Percentiles rank a stretch among this genome's conserved stretches.
Conservation (phyloP, 1,284 basidiomycete genomes). For the Ustilago xerochloae region DNA sequence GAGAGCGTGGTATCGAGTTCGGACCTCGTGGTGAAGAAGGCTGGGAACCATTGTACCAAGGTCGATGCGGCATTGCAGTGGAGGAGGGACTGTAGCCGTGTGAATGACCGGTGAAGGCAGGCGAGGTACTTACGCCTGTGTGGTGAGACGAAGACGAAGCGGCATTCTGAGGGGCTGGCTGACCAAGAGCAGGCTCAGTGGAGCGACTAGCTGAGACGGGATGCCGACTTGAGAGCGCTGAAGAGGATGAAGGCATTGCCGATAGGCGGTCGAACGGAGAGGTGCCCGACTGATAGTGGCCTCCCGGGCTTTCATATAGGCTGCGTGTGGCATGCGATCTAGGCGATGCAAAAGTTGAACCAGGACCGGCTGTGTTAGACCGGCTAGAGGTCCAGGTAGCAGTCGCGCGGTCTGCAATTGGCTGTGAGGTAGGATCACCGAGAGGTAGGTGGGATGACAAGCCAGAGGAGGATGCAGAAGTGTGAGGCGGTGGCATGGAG, state of each 20-base stretch:
- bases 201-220: constrained; percentile 32
- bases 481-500: constrained; percentile 18
- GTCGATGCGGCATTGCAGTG: constrained; percentile 18
- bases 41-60: constrained; percentile 32
- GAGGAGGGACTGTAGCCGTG: constrained; percentile 26
- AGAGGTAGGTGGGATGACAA: neutral
- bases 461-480: neutral
- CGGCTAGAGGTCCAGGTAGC: neutral
- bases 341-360: constrained; percentile 16
- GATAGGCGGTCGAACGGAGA: constrained; percentile 11
- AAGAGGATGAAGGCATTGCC: constrained; percentile 4
- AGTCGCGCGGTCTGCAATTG: neutral
- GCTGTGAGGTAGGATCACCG: constrained; percentile 1
- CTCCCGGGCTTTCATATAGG: constrained; percentile 2
- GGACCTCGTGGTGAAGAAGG: constrained; percentile 24
- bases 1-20: constrained; percentile 21
- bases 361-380: neutral
- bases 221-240: constrained; percentile 17
- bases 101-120: constrained; percentile 12
- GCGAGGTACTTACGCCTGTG: constrained; percentile 9
- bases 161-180: neutral
- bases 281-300: constrained; percentile 4
- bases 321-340: constrained; percentile 8
- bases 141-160: constrained; percentile 7
- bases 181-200: constrained; percentile 7